These are phyloP conservation scores for Aphanomyces astaci DNA, from an alignment of 352 stramenopile genomes.

Conservation along the genomic window DNA sequence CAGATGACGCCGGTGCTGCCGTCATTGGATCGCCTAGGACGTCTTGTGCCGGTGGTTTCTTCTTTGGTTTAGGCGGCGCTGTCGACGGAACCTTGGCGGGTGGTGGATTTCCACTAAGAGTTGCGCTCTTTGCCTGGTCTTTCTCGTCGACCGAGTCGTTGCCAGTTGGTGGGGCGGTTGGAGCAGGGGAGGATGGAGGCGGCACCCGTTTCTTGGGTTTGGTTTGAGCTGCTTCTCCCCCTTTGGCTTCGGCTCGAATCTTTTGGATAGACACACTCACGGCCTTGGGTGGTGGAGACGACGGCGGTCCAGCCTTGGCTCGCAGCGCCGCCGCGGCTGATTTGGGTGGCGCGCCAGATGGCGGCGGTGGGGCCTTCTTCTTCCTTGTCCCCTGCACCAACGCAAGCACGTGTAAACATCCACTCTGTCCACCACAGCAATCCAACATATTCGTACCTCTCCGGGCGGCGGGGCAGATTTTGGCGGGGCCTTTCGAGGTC, in stretches of 20 bases:
- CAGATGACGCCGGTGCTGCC: not conserved
- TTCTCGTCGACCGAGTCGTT: conserved; percentile 27
- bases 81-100: conserved; percentile 22
- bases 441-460: not conserved
- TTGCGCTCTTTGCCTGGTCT: not conserved
- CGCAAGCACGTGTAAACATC: too few relatives aligned
- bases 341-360: conserved; percentile 51
- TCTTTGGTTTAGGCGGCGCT: conserved; percentile 20
- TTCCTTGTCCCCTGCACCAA: too few relatives aligned
- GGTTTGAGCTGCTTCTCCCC: not conserved
- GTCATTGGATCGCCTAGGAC: not conserved
- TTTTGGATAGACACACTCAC: conserved; percentile 64
- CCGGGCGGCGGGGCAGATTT: not conserved
- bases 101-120: not conserved
- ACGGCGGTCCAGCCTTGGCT: conserved; percentile 59
- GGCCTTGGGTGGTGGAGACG: conserved; percentile 29
- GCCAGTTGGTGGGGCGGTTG: conserved; percentile 26
- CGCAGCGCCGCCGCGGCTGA: conserved; percentile 59
- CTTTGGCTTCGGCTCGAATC: conserved; percentile 39
- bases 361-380: conserved; percentile 61
- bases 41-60: conserved; percentile 12
- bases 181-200: conserved; percentile 34
- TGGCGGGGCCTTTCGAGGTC: not conserved
- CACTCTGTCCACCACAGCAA: conserved; percentile 14
- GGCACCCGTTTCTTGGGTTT: conserved; percentile 27